These are phyloP conservation scores for Solanum hybrid DNA, from an alignment of 305 asterid species.

Conservation along the genomic window DNA sequence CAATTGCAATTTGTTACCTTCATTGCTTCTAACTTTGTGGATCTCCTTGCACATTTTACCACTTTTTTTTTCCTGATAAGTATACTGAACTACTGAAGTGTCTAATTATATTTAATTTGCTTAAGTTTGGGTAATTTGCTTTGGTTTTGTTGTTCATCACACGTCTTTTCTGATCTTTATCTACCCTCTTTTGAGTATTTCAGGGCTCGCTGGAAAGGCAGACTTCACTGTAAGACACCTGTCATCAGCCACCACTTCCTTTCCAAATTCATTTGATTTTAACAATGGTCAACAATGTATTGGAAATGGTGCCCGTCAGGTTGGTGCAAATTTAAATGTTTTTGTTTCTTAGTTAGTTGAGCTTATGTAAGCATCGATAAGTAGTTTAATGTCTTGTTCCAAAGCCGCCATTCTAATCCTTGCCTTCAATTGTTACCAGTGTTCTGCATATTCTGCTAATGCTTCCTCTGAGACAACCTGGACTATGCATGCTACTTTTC, in stretches of 20 bases:
- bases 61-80: not conserved
- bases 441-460: constrained; percentile 74
- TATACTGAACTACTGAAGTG: not conserved
- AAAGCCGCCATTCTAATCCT: not conserved
- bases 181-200: constrained; percentile 9
- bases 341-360: not conserved
- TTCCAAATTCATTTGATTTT: constrained; percentile 54
- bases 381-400: constrained; percentile 3
- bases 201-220: constrained; percentile 89
- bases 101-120: not conserved
- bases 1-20: not conserved
- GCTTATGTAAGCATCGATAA: not conserved
- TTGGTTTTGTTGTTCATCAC: not conserved
- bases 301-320: constrained; percentile 65
- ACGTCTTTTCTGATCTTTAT: not conserved
- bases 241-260: constrained; percentile 60
- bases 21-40: not conserved
- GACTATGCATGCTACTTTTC: constrained; percentile 90
- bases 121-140: not conserved
- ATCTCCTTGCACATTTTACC: not conserved
- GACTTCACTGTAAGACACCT: constrained; percentile 96
- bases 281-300: constrained; percentile 60
- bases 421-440: constrained; percentile 34
- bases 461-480: constrained; percentile 88
- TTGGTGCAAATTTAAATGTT: constrained; percentile 15